Conservation (phyloP, 2,329 filamentous ascomycete genomes). For the Ceratocystis diversiconidia region DNA sequence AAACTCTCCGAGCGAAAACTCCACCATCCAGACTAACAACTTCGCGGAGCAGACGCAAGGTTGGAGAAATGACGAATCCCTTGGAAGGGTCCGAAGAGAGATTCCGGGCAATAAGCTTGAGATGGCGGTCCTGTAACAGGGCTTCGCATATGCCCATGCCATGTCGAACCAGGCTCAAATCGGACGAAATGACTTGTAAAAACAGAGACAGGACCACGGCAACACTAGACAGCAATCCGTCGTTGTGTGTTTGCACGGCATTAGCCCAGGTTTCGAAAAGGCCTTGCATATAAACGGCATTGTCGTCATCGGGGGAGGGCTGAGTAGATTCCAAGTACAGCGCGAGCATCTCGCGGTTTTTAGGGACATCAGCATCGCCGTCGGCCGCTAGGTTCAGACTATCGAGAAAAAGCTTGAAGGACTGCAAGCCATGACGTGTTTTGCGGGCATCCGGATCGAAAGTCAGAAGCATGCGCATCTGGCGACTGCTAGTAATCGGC, state of each 20-base stretch:
- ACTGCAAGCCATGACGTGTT: conserved; percentile 54
- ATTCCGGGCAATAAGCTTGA: conserved; percentile 66
- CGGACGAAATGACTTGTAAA: conserved; percentile 59
- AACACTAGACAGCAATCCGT: conserved; percentile 65
- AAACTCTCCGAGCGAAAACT: conserved; percentile 59
- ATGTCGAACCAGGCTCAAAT: conserved; percentile 59
- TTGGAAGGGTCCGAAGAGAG: conserved; percentile 69
- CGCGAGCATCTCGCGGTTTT: conserved; percentile 45
- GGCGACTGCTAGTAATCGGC: conserved; percentile 47
- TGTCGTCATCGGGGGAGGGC: conserved; percentile 31
- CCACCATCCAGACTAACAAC: conserved; percentile 79
- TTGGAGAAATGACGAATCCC: conserved; percentile 78
- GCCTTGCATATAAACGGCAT: conserved; percentile 55
- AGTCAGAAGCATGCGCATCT: conserved; percentile 52
- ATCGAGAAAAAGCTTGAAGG: conserved; percentile 59
- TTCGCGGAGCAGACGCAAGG: conserved; percentile 71
- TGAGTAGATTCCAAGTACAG: conserved; percentile 51
- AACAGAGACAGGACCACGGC: conserved; percentile 70
- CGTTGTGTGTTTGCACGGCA: conserved; percentile 64
- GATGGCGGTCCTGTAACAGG: conserved; percentile 63
- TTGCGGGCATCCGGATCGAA: conserved; percentile 57
- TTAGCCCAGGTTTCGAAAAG: conserved; percentile 81
- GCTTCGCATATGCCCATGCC: conserved; percentile 69
- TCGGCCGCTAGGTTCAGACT: conserved; percentile 36
- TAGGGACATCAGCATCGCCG: conserved; percentile 27